A percentile compares a stretch with the other conserved stretches of the same genome.
These are phyloP conservation scores for Colletotrichum brevisporum DNA, from an alignment of 2,329 filamentous ascomycete genomes.

Conservation along the genomic window DNA sequence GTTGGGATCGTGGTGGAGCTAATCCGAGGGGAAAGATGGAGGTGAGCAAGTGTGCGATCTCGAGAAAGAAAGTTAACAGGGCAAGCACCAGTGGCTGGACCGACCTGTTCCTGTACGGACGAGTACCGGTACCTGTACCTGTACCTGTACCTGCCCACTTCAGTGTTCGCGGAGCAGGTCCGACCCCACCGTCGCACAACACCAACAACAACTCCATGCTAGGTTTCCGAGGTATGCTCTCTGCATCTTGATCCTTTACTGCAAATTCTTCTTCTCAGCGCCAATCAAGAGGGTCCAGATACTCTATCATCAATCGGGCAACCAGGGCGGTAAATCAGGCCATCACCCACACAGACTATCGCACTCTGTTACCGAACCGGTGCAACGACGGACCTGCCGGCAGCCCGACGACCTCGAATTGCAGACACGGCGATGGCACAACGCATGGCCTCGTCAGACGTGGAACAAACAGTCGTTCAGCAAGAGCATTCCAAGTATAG, in stretches of 20 bases:
- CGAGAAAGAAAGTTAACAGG: background rate
- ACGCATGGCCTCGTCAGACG: background rate
- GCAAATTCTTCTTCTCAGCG: background rate
- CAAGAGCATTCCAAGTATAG: background rate
- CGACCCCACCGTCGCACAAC: conserved; percentile 4
- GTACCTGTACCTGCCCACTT: conserved; percentile 17
- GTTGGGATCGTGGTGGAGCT: background rate
- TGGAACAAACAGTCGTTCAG: background rate
- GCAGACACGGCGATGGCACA: background rate
- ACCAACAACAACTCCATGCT: background rate
- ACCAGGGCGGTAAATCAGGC: conserved; percentile 7
- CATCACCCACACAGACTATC: conserved; percentile 4
- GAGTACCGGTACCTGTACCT: conserved; percentile 2
- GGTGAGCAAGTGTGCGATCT: conserved; percentile 2
- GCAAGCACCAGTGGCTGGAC: background rate
- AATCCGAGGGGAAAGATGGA: background rate
- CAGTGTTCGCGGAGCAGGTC: conserved; percentile 6
- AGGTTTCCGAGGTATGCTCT: background rate
- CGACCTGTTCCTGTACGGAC: background rate
- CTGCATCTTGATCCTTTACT: conserved; percentile 27
- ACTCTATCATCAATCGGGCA: background rate
- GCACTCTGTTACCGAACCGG: background rate
- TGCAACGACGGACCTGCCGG: background rate
- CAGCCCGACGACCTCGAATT: background rate
- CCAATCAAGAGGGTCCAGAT: conserved; percentile 5